Evolutionary conservation across 805 yeast genomes (phyloP), one percentile per base, ranked within the genome.

Genomic region (Candida ficus): DNA sequence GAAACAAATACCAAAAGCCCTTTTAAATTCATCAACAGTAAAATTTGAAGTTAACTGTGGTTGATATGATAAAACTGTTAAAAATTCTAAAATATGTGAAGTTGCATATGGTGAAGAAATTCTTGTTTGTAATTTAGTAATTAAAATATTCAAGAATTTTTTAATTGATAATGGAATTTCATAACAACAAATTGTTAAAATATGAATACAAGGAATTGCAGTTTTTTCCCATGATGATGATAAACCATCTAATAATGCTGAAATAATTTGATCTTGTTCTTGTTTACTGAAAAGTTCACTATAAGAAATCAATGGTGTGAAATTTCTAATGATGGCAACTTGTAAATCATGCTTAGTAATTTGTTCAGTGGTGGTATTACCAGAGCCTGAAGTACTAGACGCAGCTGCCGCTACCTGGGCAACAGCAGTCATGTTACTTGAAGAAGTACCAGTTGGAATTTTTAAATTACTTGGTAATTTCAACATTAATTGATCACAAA

Each of bases 1-100:
- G 64, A 88, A 84, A 1, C 89, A 82, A 56, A 88, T 83, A 2
- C 85, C 95, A 64, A 88, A 85, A 3, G 87, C 86, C 35, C 89
- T 68, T 52, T 80, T 82, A 57, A 72, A 83, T 50, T 88, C 95
- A 37, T 84, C 93, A 16, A 72, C 70, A 4, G 85, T 83, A 55
- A 87, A 82, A 51, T 81, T 81, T 1, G 86, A 71, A 1, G 85
- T 78, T 42, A 87, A 60, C 2, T 75, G 60, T 0, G 91, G 89
- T 31, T 83, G 69, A 41, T 81, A 72, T 0, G 85, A 71, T 29
- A 89, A 61, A 1, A 87, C 73, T 45, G 79, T 59, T 41, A 88
- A 63, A 48, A 89, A 83, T 53, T 88, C 95, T 43, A 89, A 61
- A 25, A 84, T 80, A 46, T 83, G 89, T 5, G 86, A 75, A 45